Conservation (phyloP, 2,329 filamentous ascomycete species). For the Pestalotiopsis fici region DNA sequence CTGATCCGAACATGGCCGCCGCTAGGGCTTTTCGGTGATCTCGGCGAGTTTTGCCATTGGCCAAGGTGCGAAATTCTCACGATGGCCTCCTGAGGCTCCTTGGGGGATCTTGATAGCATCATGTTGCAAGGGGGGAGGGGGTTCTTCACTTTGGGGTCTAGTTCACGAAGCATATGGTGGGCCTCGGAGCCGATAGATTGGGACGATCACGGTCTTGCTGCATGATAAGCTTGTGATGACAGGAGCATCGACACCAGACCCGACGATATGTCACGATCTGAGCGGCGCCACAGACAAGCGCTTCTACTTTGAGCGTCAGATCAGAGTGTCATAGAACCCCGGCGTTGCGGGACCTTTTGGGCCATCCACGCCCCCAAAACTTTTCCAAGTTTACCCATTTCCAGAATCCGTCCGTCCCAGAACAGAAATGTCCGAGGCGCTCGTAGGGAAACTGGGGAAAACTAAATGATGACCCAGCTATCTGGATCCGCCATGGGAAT, state of each 20-base stretch:
- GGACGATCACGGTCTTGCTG: neutral
- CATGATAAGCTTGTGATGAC: slow-evolving; percentile 1
- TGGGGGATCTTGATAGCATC: neutral
- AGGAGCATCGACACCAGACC: neutral
- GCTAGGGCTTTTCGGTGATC: neutral
- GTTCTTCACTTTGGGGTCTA: neutral
- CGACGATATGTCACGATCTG: slow-evolving; percentile 1
- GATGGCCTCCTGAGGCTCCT: neutral
- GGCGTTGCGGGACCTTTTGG: neutral
- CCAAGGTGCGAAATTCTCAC: neutral
- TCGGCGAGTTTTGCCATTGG: neutral
- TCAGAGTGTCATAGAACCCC: neutral
- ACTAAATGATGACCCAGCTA: neutral
- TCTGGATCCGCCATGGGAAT: neutral
- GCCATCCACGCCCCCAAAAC: neutral
- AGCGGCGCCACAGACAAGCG: neutral
- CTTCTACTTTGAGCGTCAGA: neutral
- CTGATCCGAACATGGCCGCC: neutral
- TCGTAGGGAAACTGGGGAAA: neutral
- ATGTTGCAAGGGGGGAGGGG: too few relatives aligned
- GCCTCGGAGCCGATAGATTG: neutral
- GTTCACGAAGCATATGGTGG: neutral
- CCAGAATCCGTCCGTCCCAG: neutral
- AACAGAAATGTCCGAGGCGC: neutral
- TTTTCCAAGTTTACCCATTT: neutral